Percentiles rank a stretch among this genome's conserved stretches.
Evolutionary conservation across 768 basidiomycete species (phyloP).

Genomic region (Auricularia sp.): DNA sequence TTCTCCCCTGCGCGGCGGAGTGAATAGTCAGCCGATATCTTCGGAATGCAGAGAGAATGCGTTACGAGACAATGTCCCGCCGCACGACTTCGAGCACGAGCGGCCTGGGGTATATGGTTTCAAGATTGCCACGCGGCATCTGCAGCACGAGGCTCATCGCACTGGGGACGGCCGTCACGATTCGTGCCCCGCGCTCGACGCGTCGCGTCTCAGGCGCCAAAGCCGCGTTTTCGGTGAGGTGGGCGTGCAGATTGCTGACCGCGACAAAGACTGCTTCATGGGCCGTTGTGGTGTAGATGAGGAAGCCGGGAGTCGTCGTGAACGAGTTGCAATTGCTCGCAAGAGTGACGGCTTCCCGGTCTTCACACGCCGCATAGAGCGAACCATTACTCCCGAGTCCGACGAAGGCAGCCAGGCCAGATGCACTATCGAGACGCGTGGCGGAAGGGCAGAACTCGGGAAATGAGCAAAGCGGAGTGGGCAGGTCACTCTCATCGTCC

Average conservation of each 20-base stretch:
- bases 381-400: constrained; percentile 33
- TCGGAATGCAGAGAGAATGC: constrained; percentile 19
- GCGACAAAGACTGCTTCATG: constrained; percentile 76
- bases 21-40: neutral
- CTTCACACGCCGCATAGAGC: constrained; percentile 7
- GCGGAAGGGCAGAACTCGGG: constrained; percentile 45
- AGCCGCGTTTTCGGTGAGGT: constrained; percentile 6
- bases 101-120: constrained; percentile 89
- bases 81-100: constrained; percentile 80
- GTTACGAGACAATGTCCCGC: constrained; percentile 61
- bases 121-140: constrained; percentile 95
- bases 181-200: constrained; percentile 81
- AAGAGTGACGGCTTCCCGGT: constrained; percentile 8
- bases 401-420: constrained; percentile 33
- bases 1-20: constrained; percentile 38
- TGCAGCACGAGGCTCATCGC: constrained; percentile 86
- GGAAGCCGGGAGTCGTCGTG: constrained; percentile 52
- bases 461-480: constrained; percentile 29
- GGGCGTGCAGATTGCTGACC: constrained; percentile 25
- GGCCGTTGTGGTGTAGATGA: constrained; percentile 74
- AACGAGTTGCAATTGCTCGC: constrained; percentile 48
- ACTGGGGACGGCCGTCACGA: constrained; percentile 81
- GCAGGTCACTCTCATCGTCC: constrained; percentile 12
- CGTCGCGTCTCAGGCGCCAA: constrained; percentile 58
- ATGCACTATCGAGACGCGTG: constrained; percentile 22